Percentiles rank a stretch among this genome's conserved stretches.
These are phyloP conservation scores for Alternaria sp. DNA, from an alignment of 2,329 filamentous ascomycete genomes.

Conservation along the genomic window DNA sequence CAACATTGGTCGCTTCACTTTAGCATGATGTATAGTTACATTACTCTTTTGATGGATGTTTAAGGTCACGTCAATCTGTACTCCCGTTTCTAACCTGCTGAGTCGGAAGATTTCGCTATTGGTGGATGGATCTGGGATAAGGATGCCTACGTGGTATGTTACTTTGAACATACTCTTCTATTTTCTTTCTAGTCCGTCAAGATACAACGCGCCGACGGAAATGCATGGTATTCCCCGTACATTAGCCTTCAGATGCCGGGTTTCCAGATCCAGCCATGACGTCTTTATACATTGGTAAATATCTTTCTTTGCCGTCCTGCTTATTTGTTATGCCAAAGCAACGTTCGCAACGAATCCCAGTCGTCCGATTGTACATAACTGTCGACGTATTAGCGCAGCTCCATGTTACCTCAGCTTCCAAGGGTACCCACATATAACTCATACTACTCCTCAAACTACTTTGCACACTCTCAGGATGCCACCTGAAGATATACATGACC, in stretches of 20 bases:
- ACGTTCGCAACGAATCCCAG: slow-evolving; percentile 86
- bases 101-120: not conserved
- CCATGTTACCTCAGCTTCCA: not conserved
- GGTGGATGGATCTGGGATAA: not conserved
- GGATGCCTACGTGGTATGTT: not conserved
- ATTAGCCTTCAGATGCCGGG: not conserved
- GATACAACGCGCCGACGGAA: not conserved
- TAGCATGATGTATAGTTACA: not conserved
- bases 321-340: slow-evolving; percentile 83
- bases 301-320: not conserved
- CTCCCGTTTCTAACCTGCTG: not conserved
- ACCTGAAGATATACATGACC: slow-evolving; percentile 95
- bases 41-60: not conserved
- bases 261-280: not conserved
- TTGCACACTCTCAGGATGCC: slow-evolving; percentile 91
- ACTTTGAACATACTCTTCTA: not conserved
- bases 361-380: slow-evolving; percentile 82
- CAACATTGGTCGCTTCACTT: not conserved
- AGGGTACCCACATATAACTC: slow-evolving; percentile 85
- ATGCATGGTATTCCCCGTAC: not conserved
- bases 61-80: not conserved
- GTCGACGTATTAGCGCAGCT: slow-evolving; percentile 29
- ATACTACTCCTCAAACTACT: slow-evolving; percentile 92
- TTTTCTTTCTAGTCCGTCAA: not conserved
- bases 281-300: not conserved